A percentile compares a stretch with the other conserved stretches of the same genome.
phyloP scores from a whole-genome alignment of 306 rosid species.

The Elaeagnus macrophylla region DNA sequence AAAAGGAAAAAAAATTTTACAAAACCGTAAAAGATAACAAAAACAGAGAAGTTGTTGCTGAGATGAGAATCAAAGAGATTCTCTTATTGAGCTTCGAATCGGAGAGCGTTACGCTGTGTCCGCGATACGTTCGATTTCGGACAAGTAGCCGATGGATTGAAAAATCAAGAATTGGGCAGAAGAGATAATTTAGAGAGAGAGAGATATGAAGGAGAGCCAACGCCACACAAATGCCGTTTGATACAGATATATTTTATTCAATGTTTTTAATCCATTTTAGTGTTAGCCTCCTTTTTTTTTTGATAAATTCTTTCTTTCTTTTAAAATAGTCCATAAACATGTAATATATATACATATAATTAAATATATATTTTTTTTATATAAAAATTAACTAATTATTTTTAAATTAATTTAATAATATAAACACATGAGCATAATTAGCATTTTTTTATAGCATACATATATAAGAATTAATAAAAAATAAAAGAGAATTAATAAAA shows the following conservation, averaged over 20 bases:
- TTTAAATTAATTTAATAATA: too few species aligned
- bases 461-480: too few species aligned
- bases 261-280: too few species aligned
- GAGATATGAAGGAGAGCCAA: constrained; percentile 45
- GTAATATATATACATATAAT: too few species aligned
- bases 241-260: background rate
- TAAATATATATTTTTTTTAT: too few species aligned
- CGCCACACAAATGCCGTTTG: constrained; percentile 86
- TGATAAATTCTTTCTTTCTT: too few species aligned
- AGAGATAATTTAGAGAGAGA: constrained; percentile 41
- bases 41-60: constrained; percentile 4
- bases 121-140: constrained; percentile 16
- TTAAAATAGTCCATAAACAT: too few species aligned
- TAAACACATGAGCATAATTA: too few species aligned
- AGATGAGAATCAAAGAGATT: constrained; percentile 19
- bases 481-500: too few species aligned
- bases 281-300: too few species aligned
- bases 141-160: constrained; percentile 33
- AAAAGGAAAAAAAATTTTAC: background rate
- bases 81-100: background rate
- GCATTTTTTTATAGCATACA: too few species aligned
- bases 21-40: background rate
- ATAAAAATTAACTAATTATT: too few species aligned
- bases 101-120: constrained; percentile 12
- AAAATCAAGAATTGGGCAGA: constrained; percentile 28